Evolutionary conservation across 2,329 filamentous ascomycete genomes (phyloP).

Genomic region (Cladophialophora bantiana): DNA sequence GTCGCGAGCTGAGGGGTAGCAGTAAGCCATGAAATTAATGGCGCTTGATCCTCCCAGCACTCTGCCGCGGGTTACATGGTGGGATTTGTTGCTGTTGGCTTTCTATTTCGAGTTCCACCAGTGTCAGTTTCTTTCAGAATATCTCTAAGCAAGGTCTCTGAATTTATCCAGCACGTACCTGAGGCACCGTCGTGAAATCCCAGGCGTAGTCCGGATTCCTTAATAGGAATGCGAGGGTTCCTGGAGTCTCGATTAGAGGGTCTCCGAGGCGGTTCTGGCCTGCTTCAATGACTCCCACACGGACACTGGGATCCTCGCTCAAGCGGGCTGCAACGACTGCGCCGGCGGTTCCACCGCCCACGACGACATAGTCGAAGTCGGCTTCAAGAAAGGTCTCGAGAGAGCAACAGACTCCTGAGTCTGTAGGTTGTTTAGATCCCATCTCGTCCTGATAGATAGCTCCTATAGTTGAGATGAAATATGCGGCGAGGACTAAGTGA

Average conservation of each 20-base stretch:
- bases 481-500: neutral
- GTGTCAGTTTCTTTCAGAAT: conserved; percentile 12
- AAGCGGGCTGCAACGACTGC: conserved; percentile 43
- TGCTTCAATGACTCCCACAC: conserved; percentile 55
- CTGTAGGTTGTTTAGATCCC: neutral
- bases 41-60: conserved; percentile 44
- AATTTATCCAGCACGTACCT: conserved; percentile 11
- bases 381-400: conserved; percentile 25
- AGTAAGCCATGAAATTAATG: conserved; percentile 43
- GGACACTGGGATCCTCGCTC: conserved; percentile 43
- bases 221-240: conserved; percentile 7
- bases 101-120: conserved; percentile 18
- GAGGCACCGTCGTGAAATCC: conserved; percentile 29
- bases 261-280: conserved; percentile 44
- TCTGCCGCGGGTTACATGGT: conserved; percentile 41
- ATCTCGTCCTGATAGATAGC: neutral
- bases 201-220: conserved; percentile 28
- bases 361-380: conserved; percentile 43
- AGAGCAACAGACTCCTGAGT: neutral
- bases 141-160: too few species aligned
- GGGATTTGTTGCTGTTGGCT: conserved; percentile 13
- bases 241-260: conserved; percentile 39
- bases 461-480: neutral
- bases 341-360: conserved; percentile 44
- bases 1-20: conserved; percentile 40